Conservation (phyloP, 306 rosid genomes). For the Vigna reflexopilosa region DNA sequence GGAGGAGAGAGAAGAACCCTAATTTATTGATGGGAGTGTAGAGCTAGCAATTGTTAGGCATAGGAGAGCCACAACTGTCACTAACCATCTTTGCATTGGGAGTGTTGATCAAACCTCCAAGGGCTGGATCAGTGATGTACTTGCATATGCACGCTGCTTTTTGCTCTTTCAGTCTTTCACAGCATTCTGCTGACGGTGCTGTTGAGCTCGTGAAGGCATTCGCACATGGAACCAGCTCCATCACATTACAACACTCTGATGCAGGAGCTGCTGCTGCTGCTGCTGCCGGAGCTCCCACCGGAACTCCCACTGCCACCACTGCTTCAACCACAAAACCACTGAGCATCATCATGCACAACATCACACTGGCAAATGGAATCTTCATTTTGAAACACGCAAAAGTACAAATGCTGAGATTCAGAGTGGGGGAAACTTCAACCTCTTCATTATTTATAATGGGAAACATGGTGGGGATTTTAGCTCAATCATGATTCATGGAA, state of each 20-base stretch:
- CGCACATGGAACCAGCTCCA: slow-evolving; percentile 29
- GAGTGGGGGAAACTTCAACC: neutral
- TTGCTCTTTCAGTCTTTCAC: slow-evolving; percentile 6
- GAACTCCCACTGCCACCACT: neutral
- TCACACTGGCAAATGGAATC: neutral
- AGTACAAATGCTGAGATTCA: neutral
- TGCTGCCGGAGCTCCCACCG: neutral
- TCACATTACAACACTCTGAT: neutral
- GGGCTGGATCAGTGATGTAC: slow-evolving; percentile 9
- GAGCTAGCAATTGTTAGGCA: neutral
- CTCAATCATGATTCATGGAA: too few species aligned
- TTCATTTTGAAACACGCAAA: neutral
- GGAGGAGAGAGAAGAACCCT: too few species aligned
- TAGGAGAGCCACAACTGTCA: slow-evolving; percentile 17
- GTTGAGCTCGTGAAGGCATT: slow-evolving; percentile 7
- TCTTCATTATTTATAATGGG: neutral
- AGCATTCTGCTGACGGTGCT: neutral
- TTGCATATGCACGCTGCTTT: neutral
- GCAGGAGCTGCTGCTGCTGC: neutral
- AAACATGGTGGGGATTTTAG: neutral
- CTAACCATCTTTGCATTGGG: slow-evolving; percentile 29
- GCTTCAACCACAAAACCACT: neutral
- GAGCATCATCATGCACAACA: neutral
- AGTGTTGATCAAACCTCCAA: neutral
- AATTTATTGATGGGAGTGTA: neutral